These are phyloP conservation scores for Fonsecaea pedrosoi DNA, from an alignment of 2,329 filamentous ascomycete genomes.

Conservation along the genomic window DNA sequence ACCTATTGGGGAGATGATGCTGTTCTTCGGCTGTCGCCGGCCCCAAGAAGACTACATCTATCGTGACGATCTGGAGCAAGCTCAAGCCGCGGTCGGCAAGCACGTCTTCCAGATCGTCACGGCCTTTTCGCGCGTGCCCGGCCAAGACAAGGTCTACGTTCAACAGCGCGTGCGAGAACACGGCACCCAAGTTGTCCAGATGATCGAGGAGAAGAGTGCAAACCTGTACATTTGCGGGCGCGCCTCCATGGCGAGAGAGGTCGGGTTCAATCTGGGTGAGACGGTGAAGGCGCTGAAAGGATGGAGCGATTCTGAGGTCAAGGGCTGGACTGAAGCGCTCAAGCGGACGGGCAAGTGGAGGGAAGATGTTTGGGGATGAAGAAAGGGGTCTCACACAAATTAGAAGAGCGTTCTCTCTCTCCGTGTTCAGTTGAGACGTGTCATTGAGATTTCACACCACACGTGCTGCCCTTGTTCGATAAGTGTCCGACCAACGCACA, in stretches of 20 bases:
- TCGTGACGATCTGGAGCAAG: constrained; percentile 30
- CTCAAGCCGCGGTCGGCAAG: constrained; percentile 18
- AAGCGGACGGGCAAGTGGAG: constrained; percentile 61
- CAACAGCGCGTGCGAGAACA: constrained; percentile 20
- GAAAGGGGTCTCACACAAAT: neutral
- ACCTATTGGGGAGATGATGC: constrained; percentile 45
- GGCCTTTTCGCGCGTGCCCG: constrained; percentile 24
- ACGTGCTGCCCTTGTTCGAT: too few relatives aligned
- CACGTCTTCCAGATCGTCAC: constrained; percentile 22
- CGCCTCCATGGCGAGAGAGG: constrained; percentile 37
- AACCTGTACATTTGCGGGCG: constrained; percentile 29
- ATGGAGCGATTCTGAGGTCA: constrained; percentile 52
- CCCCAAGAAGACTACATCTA: constrained; percentile 49
- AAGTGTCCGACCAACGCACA: too few relatives aligned
- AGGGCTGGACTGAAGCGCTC: constrained; percentile 56
- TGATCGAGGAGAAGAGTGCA: constrained; percentile 26
- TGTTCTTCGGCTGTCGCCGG: constrained; percentile 53
- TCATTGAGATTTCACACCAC: too few relatives aligned
- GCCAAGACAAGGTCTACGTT: constrained; percentile 26
- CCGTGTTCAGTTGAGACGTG: too few relatives aligned
- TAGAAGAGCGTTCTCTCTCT: too few relatives aligned
- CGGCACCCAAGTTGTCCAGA: neutral
- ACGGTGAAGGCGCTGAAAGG: constrained; percentile 42
- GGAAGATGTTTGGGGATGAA: constrained; percentile 61
- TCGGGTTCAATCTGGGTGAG: constrained; percentile 49